phyloP scores from a whole-genome alignment of 1,284 basidiomycete species.

The Exobasidium rhododendri region DNA sequence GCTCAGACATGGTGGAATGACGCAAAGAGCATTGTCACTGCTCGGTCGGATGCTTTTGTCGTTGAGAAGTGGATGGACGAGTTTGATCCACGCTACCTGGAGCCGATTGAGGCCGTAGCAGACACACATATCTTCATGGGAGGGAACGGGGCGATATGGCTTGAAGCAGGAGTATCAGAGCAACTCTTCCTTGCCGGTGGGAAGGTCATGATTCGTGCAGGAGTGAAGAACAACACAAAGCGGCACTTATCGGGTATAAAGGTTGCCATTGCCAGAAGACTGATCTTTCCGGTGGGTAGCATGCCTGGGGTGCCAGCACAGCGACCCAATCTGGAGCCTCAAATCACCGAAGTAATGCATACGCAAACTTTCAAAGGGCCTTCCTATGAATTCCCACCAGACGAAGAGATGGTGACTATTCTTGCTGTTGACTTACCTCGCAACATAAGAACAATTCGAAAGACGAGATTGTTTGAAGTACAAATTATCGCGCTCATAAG shows the following conservation, averaged over 20 bases:
- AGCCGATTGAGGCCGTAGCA: slow-evolving; percentile 40
- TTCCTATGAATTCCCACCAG: slow-evolving; percentile 43
- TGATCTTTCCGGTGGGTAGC: slow-evolving; percentile 41
- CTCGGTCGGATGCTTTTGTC: slow-evolving; percentile 37
- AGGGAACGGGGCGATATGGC: slow-evolving; percentile 44
- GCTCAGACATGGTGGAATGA: slow-evolving; percentile 47
- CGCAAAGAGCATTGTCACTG: slow-evolving; percentile 37
- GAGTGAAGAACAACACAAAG: slow-evolving; percentile 49
- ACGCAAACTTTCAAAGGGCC: slow-evolving; percentile 41
- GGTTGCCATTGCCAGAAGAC: slow-evolving; percentile 34
- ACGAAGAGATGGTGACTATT: slow-evolving; percentile 34
- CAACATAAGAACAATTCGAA: slow-evolving; percentile 41
- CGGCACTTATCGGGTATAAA: slow-evolving; percentile 42
- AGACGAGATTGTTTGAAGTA: slow-evolving; percentile 44
- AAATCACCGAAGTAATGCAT: slow-evolving; percentile 44
- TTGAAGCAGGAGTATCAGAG: slow-evolving; percentile 39
- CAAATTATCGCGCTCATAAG: slow-evolving; percentile 33
- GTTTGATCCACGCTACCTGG: slow-evolving; percentile 23
- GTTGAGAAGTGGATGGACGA: slow-evolving; percentile 45
- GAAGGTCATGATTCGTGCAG: slow-evolving; percentile 34
- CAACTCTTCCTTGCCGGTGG: slow-evolving; percentile 41
- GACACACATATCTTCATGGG: slow-evolving; percentile 50
- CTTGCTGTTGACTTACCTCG: slow-evolving; percentile 40
- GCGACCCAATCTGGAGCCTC: slow-evolving; percentile 31
- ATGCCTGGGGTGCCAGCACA: slow-evolving; percentile 25